Conservation (phyloP, 140 eudicot genomes). For the Anethum foeniculum region DNA sequence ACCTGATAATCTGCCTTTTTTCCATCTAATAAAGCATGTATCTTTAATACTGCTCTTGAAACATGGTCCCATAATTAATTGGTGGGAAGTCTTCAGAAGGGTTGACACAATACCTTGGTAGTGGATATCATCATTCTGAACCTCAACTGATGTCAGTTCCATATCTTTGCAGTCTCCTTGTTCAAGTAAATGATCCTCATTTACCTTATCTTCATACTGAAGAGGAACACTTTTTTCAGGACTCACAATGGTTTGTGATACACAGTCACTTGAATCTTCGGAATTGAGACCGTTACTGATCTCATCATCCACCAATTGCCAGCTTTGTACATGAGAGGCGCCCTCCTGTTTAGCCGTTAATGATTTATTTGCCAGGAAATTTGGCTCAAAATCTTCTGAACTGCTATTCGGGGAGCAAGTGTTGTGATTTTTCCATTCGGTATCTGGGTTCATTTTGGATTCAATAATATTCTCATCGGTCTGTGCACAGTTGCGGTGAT, state of each 20-base stretch:
- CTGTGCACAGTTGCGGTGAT: not conserved
- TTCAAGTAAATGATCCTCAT: constrained; percentile 5
- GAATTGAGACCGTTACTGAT: constrained; percentile 38
- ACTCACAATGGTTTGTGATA: constrained; percentile 43
- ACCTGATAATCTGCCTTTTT: constrained; percentile 14
- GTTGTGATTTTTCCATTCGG: constrained; percentile 26
- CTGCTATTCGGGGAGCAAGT: constrained; percentile 30
- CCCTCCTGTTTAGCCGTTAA: constrained; percentile 26
- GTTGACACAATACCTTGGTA: constrained; percentile 52
- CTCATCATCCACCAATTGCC: constrained; percentile 59
- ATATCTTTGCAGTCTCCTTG: constrained; percentile 21
- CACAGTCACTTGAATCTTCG: constrained; percentile 52
- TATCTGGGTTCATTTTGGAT: constrained; percentile 21
- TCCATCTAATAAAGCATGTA: constrained; percentile 67
- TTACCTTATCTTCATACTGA: constrained; percentile 15
- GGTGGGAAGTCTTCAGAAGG: constrained; percentile 50
- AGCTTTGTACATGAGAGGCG: constrained; percentile 48
- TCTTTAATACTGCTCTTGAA: constrained; percentile 28
- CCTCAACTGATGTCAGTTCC: constrained; percentile 16
- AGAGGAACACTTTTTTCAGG: constrained; percentile 14
- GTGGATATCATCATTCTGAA: constrained; percentile 39
- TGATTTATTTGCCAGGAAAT: constrained; percentile 18
- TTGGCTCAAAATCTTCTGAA: constrained; percentile 26
- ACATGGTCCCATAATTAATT: constrained; percentile 38
- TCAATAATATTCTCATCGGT: constrained; percentile 27